phyloP scores from a whole-genome alignment of 805 yeast genomes.

The Candida qinlingensis region DNA sequence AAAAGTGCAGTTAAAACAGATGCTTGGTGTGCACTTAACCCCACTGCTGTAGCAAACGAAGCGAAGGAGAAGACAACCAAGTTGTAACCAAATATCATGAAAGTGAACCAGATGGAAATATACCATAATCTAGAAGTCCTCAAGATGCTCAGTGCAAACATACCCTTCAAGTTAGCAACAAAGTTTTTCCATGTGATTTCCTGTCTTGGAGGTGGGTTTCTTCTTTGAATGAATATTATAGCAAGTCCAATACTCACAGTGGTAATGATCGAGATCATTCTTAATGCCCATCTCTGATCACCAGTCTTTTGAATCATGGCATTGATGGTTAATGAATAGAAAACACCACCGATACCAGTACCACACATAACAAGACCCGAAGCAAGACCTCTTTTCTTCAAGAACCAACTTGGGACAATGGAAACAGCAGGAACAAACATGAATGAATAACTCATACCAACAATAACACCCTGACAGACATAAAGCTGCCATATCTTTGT shows the following conservation, averaged over 20 bases:
- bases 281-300: constrained; percentile 41
- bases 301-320: constrained; percentile 38
- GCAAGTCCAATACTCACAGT: constrained; percentile 34
- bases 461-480: constrained; percentile 62
- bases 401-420: constrained; percentile 66
- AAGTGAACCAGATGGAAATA: constrained; percentile 33
- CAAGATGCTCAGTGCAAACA: constrained; percentile 31
- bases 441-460: constrained; percentile 47
- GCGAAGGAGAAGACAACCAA: constrained; percentile 41
- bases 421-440: constrained; percentile 55
- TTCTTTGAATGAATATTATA: constrained; percentile 30
- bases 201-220: constrained; percentile 20
- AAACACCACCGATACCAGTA: constrained; percentile 49
- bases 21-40: constrained; percentile 40
- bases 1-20: constrained; percentile 40
- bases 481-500: constrained; percentile 60
- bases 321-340: constrained; percentile 37
- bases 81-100: constrained; percentile 36
- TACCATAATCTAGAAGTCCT: constrained; percentile 27
- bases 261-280: constrained; percentile 40
- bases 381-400: constrained; percentile 52
- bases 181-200: constrained; percentile 8
- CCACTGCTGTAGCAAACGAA: constrained; percentile 43
- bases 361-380: constrained; percentile 44
- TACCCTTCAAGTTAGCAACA: constrained; percentile 21